Evolutionary conservation across 495 filamentous ascomycete genomes (phyloP), one percentile per base, ranked within the genome.

Genomic region (Xylaria cubensis): DNA sequence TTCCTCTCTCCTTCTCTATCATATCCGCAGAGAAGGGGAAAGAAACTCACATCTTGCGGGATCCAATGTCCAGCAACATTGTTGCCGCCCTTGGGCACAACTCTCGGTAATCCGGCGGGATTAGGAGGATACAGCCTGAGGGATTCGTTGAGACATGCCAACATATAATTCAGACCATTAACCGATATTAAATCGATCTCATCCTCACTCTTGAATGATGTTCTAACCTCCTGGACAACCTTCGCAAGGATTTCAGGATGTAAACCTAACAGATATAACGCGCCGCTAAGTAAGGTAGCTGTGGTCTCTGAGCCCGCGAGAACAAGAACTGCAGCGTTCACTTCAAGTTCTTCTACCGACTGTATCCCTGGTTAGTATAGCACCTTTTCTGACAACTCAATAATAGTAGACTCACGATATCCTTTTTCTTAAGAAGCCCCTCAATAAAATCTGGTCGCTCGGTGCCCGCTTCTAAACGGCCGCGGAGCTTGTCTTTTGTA

Each of bases 101-200:
- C 34, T 3, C 89, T 76, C 6, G 84, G 82, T 2, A 86, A 72
- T 4, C 80, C 83, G 59, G 73, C 75, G 0, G 87, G 77, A 0
- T 84, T 78, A 0, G 89, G 87, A 0, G 89, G 87, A 64, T 87
- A 87, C 46, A 87, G 75, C 6, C 90, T 83, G 76, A 91, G 72
- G 0, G 81, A 71, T 76, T 92, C 90, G 39, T 88, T 77, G 7
- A 91, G 74, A 41, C 85, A 85, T 2, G 88, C 89, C 24, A 86
- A 68, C 81, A 90, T 78, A 77, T 90, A 92, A 4, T 74, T 55
- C 12, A 90, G 76, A 0, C 77, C 74, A 48, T 74, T 73, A 17
- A 88, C 82, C 19, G 73, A 78, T 1, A 75, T 46, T 0, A 88
- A 55, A 8, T 74, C 85, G 48, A 92, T 91, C 24, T 90, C 85